Evolutionary conservation across 148 eudicot species (phyloP).

Genomic region (Vaccinium myrtillus): DNA sequence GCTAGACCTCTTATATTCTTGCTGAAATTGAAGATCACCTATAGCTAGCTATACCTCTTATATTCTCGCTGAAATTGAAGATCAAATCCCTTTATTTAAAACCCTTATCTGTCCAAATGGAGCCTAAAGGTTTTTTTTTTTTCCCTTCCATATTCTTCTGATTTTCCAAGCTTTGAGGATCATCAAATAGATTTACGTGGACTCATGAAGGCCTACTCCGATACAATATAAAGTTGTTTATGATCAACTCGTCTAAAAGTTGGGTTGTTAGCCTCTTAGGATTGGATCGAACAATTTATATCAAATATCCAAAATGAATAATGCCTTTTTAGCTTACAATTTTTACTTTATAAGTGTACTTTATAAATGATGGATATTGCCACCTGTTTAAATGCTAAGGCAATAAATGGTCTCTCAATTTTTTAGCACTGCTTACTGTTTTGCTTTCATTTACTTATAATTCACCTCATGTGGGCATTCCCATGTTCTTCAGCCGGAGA

Average conservation of each 20-base stretch:
- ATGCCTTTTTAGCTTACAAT: not conserved
- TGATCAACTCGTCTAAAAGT: not conserved
- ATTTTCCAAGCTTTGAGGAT: not conserved
- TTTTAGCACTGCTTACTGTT: not conserved
- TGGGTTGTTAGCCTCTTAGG: not conserved
- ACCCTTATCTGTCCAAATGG: too few relatives aligned
- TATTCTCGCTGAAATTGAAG: too few relatives aligned
- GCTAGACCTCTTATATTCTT: not conserved
- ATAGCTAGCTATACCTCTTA: not conserved
- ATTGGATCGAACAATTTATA: not conserved
- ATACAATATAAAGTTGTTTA: not conserved
- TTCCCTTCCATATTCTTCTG: too few relatives aligned
- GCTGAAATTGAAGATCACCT: not conserved
- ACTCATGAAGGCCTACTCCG: not conserved
- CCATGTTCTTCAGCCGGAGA: conserved; percentile 52
- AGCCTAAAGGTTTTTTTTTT: too few relatives aligned
- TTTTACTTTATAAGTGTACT: too few relatives aligned
- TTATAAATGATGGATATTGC: too few relatives aligned
- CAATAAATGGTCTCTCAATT: not conserved
- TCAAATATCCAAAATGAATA: not conserved
- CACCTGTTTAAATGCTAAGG: not conserved
- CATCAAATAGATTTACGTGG: not conserved
- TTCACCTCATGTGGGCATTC: not conserved
- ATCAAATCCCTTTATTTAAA: too few relatives aligned
- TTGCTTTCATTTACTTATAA: not conserved